Evolutionary conservation across 1,284 basidiomycete species (phyloP).

Genomic region (Heterobasidion occidentale): DNA sequence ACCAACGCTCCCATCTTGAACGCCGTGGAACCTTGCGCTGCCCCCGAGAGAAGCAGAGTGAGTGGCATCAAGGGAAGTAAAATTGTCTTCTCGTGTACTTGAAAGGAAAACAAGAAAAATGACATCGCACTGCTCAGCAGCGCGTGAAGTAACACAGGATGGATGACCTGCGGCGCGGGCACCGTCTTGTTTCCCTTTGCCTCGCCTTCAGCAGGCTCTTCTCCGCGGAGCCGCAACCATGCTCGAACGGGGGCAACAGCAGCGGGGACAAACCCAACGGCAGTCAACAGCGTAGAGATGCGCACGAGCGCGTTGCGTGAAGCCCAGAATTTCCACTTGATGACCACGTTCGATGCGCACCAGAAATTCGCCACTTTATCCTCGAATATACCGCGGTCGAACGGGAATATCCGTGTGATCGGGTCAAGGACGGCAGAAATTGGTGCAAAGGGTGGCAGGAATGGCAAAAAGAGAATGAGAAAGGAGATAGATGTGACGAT

Average conservation of each 20-base stretch:
- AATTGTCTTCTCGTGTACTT: conserved; percentile 93
- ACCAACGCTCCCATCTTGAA: conserved; percentile 76
- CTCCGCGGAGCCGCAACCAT: conserved; percentile 6
- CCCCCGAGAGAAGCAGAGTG: conserved; percentile 68
- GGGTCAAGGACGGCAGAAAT: conserved; percentile 49
- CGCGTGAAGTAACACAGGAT: conserved; percentile 55
- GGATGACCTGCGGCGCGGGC: conserved; percentile 42
- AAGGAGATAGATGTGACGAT: conserved; percentile 54
- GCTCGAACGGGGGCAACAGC: conserved; percentile 29
- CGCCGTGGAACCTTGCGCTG: conserved; percentile 49
- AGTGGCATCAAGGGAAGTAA: conserved; percentile 83
- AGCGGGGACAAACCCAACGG: conserved; percentile 58
- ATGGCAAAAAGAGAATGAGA: conserved; percentile 66
- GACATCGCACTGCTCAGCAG: conserved; percentile 72
- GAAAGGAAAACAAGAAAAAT: conserved; percentile 94
- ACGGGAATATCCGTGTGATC: conserved; percentile 82
- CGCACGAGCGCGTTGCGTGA: conserved; percentile 44
- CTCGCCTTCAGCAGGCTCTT: conserved; percentile 3
- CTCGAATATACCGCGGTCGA: conserved; percentile 86
- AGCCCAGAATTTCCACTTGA: conserved; percentile 71
- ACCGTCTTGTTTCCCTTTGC: conserved; percentile 8
- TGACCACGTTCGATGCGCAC: conserved; percentile 83
- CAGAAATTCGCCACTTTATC: conserved; percentile 97
- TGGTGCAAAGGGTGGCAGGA: conserved; percentile 55
- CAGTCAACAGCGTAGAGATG: conserved; percentile 49